phyloP scores from a whole-genome alignment of 2,329 filamentous ascomycete species.

The Phoma sp. region DNA sequence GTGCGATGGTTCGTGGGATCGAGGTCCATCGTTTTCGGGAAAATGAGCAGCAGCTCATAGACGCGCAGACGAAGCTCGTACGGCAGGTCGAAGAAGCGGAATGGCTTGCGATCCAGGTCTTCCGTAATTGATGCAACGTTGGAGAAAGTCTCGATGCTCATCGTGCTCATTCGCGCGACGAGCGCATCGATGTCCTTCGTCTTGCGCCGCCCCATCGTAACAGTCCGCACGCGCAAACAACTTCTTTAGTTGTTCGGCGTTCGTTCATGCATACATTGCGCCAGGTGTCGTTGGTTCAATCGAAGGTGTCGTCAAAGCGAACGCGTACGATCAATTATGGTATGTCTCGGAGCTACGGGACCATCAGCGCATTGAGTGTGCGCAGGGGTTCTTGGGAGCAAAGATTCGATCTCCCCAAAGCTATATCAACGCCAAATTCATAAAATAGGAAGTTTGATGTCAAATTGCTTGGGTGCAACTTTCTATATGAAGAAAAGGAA shows the following conservation, averaged over 20 bases:
- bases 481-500: constrained; percentile 41
- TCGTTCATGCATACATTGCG: constrained; percentile 53
- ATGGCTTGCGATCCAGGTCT: constrained; percentile 39
- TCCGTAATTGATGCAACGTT: constrained; percentile 6
- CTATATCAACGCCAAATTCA: constrained; percentile 65
- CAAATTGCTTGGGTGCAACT: constrained; percentile 61
- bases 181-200: constrained; percentile 36
- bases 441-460: constrained; percentile 56
- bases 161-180: constrained; percentile 33
- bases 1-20: constrained; percentile 69
- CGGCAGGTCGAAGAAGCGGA: constrained; percentile 61
- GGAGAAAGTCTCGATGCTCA: constrained; percentile 26
- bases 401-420: constrained; percentile 58
- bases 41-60: constrained; percentile 56
- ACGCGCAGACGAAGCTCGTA: constrained; percentile 60
- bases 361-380: constrained; percentile 38
- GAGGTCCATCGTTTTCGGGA: constrained; percentile 67
- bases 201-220: constrained; percentile 28
- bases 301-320: constrained; percentile 2
- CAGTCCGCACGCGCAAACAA: constrained; percentile 24
- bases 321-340: constrained; percentile 3
- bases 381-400: constrained; percentile 48
- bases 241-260: constrained; percentile 43
- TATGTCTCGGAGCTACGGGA: constrained; percentile 49
- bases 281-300: constrained; percentile 19